phyloP scores from a whole-genome alignment of 2,329 filamentous ascomycete genomes.

The Aspergillus sp. region DNA sequence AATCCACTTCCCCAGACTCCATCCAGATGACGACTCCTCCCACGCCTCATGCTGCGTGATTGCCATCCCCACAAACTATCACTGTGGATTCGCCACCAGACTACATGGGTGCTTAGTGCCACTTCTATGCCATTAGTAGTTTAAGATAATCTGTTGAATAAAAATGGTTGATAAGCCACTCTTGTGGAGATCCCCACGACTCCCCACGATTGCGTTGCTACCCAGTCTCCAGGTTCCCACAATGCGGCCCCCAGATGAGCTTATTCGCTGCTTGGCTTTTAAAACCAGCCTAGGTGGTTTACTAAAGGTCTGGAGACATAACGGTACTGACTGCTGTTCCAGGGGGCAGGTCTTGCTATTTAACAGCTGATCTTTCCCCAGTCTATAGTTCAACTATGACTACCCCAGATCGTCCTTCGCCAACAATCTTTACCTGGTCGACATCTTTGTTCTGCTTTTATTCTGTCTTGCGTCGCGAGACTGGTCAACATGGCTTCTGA shows the following conservation, averaged over 20 bases:
- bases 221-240: conserved; percentile 4
- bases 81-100: background rate
- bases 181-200: conserved; percentile 5
- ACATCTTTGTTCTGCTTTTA: background rate
- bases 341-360: background rate
- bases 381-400: background rate
- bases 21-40: background rate
- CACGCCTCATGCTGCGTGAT: background rate
- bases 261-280: background rate
- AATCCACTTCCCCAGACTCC: background rate
- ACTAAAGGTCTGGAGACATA: background rate
- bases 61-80: background rate
- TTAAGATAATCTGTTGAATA: background rate
- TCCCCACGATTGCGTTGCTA: conserved; percentile 7
- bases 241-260: background rate
- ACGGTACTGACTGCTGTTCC: background rate
- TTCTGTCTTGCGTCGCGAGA: background rate
- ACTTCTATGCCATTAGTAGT: background rate
- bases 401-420: background rate
- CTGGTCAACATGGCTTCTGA: background rate
- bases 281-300: too few relatives aligned
- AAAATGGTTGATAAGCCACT: background rate
- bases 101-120: background rate
- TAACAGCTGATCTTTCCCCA: background rate
- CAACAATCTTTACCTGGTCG: background rate